Base-by-base conservation (phyloP, 1,284 basidiomycete genomes). In the Ustilago xerochloae region DNA sequence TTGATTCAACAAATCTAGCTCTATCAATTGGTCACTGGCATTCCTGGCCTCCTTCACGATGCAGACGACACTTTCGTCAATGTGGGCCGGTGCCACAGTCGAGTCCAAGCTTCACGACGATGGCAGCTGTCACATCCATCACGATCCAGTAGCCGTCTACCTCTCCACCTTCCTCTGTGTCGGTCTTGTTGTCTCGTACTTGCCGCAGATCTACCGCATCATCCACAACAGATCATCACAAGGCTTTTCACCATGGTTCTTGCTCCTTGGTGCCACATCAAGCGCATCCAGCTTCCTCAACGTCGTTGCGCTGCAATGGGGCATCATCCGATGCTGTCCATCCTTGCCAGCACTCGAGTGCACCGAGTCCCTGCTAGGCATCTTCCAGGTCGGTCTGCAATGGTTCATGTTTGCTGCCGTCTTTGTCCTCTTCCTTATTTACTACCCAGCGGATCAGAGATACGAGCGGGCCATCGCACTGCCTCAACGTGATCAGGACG, bases 221-320 rank as follows among this genome's bases (percentile, higher is more conserved):
- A 46, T 75, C 38, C 38, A 86, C 54, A 88, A 90, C 45, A 88
- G 89, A 39, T 91, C 93, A 0, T 94, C 93, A 0, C 90, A 94
- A 75, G 94, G 94, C 0, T 90, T 97, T 69, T 94, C 92, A 65
- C 93, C 94, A 54, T 92, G 92, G 90, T 99, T 93, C 84, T 86
- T 98, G n/a, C 87, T 98, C 2, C 88, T 98, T 0, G 97, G 97
- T 10, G 91, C 92, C 61, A 96, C 93, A 18, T 84, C 82, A 51
- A 81, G 79, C 58, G 83, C 85, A 8, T 81, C 81, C 38, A 82
- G 81, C 50, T 78, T 86, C 41, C 79, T 85, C 64, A 86, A 86
- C 56, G 84, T 86, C 20, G 86, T 97, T 29, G 90, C 93, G 4
- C 89, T 97, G 69, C 94, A 97, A 82, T 97, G 93, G 89, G 89